Evolutionary conservation across 2,329 filamentous ascomycete species (phyloP).

Genomic region (Fusarium dlaminii): DNA sequence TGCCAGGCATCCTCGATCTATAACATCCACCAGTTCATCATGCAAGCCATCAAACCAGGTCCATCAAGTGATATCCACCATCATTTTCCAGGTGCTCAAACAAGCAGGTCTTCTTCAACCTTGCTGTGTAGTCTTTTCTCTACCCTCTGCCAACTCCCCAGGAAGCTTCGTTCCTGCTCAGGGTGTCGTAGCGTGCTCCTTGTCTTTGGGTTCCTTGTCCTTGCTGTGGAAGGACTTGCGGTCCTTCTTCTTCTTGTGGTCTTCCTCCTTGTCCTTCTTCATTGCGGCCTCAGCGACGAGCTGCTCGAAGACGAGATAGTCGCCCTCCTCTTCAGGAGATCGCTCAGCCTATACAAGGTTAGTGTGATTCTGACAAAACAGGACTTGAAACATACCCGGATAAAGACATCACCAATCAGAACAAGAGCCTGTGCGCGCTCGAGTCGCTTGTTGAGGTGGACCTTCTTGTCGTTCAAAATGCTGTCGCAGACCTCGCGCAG

Average conservation of each 20-base stretch:
- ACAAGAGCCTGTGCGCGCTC: slow-evolving; percentile 92
- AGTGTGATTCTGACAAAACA: neutral
- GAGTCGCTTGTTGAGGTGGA: slow-evolving; percentile 83
- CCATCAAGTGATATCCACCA: neutral
- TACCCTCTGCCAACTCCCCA: neutral
- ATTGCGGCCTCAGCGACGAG: slow-evolving; percentile 95
- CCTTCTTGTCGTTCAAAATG: slow-evolving; percentile 81
- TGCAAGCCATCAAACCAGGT: neutral
- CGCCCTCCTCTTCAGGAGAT: slow-evolving; percentile 94
- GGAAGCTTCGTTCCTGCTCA: neutral
- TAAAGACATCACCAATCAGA: slow-evolving; percentile 87
- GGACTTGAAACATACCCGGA: slow-evolving; percentile 69
- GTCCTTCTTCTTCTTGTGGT: slow-evolving; percentile 69
- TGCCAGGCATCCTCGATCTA: slow-evolving; percentile 36
- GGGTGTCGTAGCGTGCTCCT: slow-evolving; percentile 12
- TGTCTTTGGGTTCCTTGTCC: slow-evolving; percentile 22
- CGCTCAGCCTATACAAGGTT: slow-evolving; percentile 73
- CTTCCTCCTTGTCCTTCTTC: slow-evolving; percentile 80
- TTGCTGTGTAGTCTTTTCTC: neutral
- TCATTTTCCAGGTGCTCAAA: slow-evolving; percentile 5
- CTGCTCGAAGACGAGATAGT: slow-evolving; percentile 98
- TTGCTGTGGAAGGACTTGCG: slow-evolving; percentile 49
- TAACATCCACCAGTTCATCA: slow-evolving; percentile 9
- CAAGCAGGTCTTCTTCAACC: neutral
- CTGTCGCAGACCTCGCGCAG: slow-evolving; percentile 92